Conservation (phyloP, 768 basidiomycete genomes). For the Amanita muscaria region DNA sequence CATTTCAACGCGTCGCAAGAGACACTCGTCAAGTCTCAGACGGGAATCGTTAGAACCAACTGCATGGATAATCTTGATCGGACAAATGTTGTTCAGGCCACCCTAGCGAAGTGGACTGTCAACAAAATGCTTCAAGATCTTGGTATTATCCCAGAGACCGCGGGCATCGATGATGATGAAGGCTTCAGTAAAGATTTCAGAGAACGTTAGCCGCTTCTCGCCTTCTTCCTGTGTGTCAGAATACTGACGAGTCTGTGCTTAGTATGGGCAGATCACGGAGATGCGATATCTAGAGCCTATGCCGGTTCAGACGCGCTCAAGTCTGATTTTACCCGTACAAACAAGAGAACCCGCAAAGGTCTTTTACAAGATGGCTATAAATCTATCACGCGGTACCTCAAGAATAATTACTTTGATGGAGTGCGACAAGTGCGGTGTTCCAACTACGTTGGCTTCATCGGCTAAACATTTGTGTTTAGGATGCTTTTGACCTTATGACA, state of each 20-base stretch:
- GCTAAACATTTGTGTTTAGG: conserved; percentile 34
- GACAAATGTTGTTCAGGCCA: conserved; percentile 93
- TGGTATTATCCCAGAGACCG: conserved; percentile 63
- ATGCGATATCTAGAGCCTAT: conserved; percentile 83
- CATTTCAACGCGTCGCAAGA: conserved; percentile 43
- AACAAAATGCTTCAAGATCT: conserved; percentile 66
- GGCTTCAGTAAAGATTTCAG: conserved; percentile 77
- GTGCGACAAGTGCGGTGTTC: conserved; percentile 58
- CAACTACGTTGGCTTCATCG: neutral
- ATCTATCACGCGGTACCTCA: conserved; percentile 75
- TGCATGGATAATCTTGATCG: conserved; percentile 98
- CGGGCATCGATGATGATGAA: conserved; percentile 75
- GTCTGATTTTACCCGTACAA: conserved; percentile 93
- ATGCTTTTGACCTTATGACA: conserved; percentile 91
- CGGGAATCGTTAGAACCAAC: conserved; percentile 81
- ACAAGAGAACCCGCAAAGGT: conserved; percentile 78
- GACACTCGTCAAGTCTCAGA: conserved; percentile 51
- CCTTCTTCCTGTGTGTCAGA: neutral
- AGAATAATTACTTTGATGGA: conserved; percentile 97
- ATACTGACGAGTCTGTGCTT: neutral
- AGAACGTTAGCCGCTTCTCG: conserved; percentile 52
- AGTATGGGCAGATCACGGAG: conserved; percentile 99
- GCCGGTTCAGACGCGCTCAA: conserved; percentile 94
- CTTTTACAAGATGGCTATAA: conserved; percentile 80
- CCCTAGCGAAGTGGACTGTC: conserved; percentile 80